Base-by-base conservation (phyloP, 306 rosid species). In the Malus sieversii region DNA sequence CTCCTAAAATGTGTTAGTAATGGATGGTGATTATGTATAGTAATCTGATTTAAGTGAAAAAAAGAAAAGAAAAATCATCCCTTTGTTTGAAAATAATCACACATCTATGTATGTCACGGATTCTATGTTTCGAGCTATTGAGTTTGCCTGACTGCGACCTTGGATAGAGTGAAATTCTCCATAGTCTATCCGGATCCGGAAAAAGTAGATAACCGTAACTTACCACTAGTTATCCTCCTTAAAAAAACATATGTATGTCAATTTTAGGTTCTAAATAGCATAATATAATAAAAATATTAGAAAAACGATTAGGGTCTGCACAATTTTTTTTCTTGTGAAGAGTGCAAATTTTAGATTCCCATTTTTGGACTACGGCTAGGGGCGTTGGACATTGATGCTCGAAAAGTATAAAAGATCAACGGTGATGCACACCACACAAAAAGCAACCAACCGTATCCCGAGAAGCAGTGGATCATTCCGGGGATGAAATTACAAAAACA, bases 51-150 rank as follows among this genome's bases (percentile, higher is more conserved):
- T 40, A 0, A 9, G 12, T 9, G 45, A 40, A 8, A 40, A 25
- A 23, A 25, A 40, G 9, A 40, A 8, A 40, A 2, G 45, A 10
- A 40, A 40, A 40, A 40, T 40, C 45, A 40, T 9, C 12, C 45
- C 45, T 9, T 40, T 9, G 45, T 40, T 40, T 40, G 45, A 40
- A 40, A 40, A 40, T 40, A 40, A 40, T 40, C 10, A 35, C 42
- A 35, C 42, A 35, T 35, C 42, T 35, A 35, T 35, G 40, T 35
- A 35, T 35, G 40, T 35, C 40, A 35, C 0, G 1, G 2, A 35
- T 35, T 35, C 8, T 35, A 35, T 35, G 40, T 0, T 35, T 0
- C 2, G 2, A 35, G 40, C 0, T 6, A 0, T 35, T 35, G 40
- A 35, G 2, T 35, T 6, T 35, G 8, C 2, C 0, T 35, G 8